Conservation (phyloP, 2,329 filamentous ascomycete genomes). For the Ampelomyces quisqualis region DNA sequence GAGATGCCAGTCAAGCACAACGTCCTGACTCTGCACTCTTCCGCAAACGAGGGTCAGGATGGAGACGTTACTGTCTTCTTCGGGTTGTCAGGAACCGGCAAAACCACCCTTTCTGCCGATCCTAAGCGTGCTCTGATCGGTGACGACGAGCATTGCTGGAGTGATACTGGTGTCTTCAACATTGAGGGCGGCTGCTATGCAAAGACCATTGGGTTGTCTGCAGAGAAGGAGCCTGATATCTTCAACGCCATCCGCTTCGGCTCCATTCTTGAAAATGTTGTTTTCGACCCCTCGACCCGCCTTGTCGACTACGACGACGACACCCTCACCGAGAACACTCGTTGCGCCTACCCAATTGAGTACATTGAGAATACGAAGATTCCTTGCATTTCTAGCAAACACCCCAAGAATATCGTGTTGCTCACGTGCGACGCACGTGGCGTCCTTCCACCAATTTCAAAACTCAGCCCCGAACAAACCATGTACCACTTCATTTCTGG, state of each 20-base stretch:
- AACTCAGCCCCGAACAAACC: constrained; percentile 89
- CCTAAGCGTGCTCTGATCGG: constrained; percentile 95
- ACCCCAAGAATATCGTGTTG: constrained; percentile 96
- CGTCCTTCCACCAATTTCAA: constrained; percentile 96
- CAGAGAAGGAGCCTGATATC: constrained; percentile 99
- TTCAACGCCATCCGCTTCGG: constrained; percentile 94
- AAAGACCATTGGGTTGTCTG: constrained; percentile 96
- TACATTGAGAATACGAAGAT: constrained; percentile 99
- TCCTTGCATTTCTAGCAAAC: constrained; percentile 80
- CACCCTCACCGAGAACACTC: constrained; percentile 96
- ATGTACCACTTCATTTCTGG: constrained; percentile 99
- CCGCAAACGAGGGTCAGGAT: constrained; percentile 91
- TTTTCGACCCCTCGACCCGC: constrained; percentile 89
- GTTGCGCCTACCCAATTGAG: constrained; percentile 97
- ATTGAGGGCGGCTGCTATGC: constrained; percentile 99
- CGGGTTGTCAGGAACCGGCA: constrained; percentile 95
- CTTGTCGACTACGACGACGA: constrained; percentile 93
- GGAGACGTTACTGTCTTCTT: constrained; percentile 99
- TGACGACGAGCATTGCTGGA: constrained; percentile 99
- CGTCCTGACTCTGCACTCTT: constrained; percentile 96
- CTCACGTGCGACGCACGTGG: constrained; percentile 97
- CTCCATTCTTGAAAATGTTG: constrained; percentile 96
- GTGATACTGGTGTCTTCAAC: constrained; percentile 95
- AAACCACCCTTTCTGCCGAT: constrained; percentile 97
- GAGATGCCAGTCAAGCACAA: constrained; percentile 99